Conservation (phyloP, 345 rosid species). For the Clarkia xantiana region DNA sequence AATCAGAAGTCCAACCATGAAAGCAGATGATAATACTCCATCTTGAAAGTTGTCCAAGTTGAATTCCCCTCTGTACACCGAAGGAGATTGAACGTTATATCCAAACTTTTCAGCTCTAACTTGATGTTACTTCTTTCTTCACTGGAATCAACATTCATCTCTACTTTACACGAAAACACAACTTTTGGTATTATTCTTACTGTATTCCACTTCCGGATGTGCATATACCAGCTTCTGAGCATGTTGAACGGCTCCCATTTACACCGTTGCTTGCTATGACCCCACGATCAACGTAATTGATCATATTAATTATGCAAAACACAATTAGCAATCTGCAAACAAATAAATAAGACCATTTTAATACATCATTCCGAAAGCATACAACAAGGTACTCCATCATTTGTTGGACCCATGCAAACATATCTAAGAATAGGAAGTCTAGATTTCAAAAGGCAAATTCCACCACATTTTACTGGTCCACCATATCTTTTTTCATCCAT, state of each 20-base stretch:
- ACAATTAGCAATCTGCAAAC: constrained; percentile 60
- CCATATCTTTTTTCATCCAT: no score
- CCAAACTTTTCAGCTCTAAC: no score
- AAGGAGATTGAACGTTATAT: background rate
- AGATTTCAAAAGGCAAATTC: no score
- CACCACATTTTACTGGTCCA: no score
- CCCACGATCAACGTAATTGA: constrained; percentile 87
- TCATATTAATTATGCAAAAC: constrained; percentile 71
- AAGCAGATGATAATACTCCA: constrained; percentile 86
- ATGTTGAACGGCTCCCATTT: constrained; percentile 57
- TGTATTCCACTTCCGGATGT: constrained; percentile 75
- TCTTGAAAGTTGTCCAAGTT: constrained; percentile 75
- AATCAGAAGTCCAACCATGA: constrained; percentile 92
- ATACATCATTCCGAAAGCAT: background rate
- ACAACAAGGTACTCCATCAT: no score
- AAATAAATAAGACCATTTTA: constrained; percentile 1
- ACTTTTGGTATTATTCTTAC: constrained; percentile 38
- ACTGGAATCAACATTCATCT: background rate
- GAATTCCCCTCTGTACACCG: constrained; percentile 52
- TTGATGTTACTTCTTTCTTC: background rate
- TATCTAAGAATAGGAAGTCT: no score
- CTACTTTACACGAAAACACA: background rate
- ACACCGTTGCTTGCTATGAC: constrained; percentile 94
- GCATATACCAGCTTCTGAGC: constrained; percentile 60
- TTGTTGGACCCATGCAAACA: background rate